Evolutionary conservation across 1,284 basidiomycete genomes (phyloP), one percentile per base, ranked within the genome.

Genomic region (Apiotrichum brassicae): DNA sequence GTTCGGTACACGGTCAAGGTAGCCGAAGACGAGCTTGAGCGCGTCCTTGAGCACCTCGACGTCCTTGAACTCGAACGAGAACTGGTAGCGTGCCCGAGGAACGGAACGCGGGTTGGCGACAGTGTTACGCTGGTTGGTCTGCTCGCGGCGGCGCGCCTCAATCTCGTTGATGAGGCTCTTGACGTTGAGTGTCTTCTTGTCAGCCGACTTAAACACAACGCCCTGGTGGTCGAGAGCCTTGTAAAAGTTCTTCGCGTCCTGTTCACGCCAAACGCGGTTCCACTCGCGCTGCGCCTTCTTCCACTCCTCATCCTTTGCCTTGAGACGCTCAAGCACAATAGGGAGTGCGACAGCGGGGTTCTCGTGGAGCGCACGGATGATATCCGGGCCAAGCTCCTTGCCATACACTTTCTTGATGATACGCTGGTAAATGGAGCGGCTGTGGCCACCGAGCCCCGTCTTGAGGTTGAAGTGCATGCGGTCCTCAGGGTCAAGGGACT

Each of bases 231-330:
- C 95, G 51, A 97, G 81, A 37, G 86, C 86, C 76, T 95, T 95
- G 81, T 93, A 93, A 71, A 94, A 97, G 76, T 97, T 97, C 74
- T 91, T 89, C 50, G 85, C 85, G 65, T 97, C 94, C 38, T 97
- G 87, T 71, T 97, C 94, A 49, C 92, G 81, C 95, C 95, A 98
- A 20, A 93, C 92, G 55, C 87, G 83, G 75, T 87, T 91, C 91
- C 92, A 98, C 72, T 97, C 94, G 46, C 93, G 81, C 72, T 95
- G 88, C 22, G 87, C 84, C 30, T 87, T 80, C 70, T 90, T 85
- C 95, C 95, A 98, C 69, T 99, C 95, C 59, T 97, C 92, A 70
- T 97, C 89, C 74, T 95, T 97, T 67, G 85, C 84, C 77, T 91
- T 94, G 51, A 99, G 78, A 14, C 95, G 83, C 34, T 82, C 78